Evolutionary conservation across 169 alveolate species (phyloP), one percentile per base, ranked within the genome.

Genomic region (Plasmodium reichenowi): DNA sequence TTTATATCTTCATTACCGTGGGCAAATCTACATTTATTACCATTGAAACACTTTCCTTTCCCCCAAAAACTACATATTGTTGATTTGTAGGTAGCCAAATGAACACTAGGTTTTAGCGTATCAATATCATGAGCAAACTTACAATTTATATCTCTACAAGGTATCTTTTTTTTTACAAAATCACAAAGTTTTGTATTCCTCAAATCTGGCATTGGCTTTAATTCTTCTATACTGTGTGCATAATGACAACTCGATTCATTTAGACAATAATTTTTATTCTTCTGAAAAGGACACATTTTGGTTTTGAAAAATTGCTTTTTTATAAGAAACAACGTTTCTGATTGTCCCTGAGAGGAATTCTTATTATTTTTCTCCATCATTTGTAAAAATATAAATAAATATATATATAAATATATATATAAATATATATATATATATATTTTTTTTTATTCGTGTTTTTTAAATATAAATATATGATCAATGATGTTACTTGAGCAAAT

Each of bases 171-270:
- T 58, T 88, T 93, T 54, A 93, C 68, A 72, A 78, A 88, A 56
- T 90, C 93, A 88, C 96, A 93, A 91, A 93, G 56, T 22, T 93
- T 93, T 2, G 96, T 93, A 67, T 93, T 93, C 45, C 92, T 58
- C 48, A 93, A 88, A 73, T 93, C 88, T 1, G 96, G 96, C 67
- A 88, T 88, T n/a, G 90, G 93, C 72, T 89, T 93, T 17, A 93
- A 88, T 56, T 93, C 96, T 26, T 60, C 88, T 29, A 50, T 70
- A 66, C 86, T 72, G 71, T 93, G 96, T 26, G 96, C 96, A 66
- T 93, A 93, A 59, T 92, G 94, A 58, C 96, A 93, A 13, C 91
- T 72, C 0, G 91, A 68, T 62, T 88, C 87, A 72, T 88, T 88
- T 38, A 87, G 66, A 78, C 94, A 88, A 62, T 68, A 83, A 60